Evolutionary conservation across 352 stramenopile species (phyloP).

Genomic region (Globisporangium nunn): DNA sequence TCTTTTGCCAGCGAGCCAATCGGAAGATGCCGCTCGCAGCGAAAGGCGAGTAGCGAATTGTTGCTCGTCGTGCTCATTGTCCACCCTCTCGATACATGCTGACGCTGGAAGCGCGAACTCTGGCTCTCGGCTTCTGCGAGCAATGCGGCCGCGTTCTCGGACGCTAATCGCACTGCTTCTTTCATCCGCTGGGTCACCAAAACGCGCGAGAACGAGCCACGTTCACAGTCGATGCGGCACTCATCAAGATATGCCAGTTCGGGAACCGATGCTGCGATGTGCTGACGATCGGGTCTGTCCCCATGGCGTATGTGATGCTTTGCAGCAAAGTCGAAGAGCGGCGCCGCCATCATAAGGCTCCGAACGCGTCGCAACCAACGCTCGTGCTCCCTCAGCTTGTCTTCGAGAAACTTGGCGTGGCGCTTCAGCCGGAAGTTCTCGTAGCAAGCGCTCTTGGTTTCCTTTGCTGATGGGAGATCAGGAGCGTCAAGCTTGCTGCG

Average conservation of each 20-base stretch:
- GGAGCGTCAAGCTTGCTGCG: not conserved
- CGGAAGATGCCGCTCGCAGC: not conserved
- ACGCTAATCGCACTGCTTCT: not conserved
- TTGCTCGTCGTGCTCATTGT: not conserved
- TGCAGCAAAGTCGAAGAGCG: not conserved
- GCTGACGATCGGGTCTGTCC: not conserved
- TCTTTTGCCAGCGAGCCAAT: conserved; percentile 11
- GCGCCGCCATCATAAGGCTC: not conserved
- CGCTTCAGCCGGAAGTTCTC: not conserved
- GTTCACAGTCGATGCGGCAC: not conserved
- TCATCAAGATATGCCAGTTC: not conserved
- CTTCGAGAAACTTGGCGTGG: not conserved
- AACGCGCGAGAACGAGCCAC: not conserved
- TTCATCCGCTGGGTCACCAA: not conserved
- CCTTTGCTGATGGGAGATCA: not conserved
- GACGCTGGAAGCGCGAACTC: not conserved
- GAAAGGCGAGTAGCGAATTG: not conserved
- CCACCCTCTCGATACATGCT: not conserved
- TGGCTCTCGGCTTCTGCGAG: not conserved
- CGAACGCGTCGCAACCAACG: not conserved
- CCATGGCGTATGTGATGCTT: not conserved
- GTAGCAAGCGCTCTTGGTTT: not conserved
- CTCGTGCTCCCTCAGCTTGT: not conserved
- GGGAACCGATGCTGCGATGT: not conserved
- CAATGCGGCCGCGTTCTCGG: not conserved